Evolutionary conservation across 257 asterid species (phyloP), one percentile per base, ranked within the genome.

Genomic region (Orobanche coerulescens): DNA sequence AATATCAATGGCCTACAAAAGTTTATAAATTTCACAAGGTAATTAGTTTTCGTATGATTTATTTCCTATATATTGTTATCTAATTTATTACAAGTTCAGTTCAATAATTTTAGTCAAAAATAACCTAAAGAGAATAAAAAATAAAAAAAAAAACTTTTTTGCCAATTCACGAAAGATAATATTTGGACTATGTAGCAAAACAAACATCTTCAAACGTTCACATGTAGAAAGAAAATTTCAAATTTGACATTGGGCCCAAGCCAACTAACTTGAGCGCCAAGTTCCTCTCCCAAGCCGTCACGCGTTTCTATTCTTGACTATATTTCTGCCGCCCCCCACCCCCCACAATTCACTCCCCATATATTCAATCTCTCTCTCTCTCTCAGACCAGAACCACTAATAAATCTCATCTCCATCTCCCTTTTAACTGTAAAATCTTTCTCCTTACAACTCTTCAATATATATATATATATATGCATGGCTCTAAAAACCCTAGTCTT

Each of bases 171-270:
- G 5, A 2, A 0, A 31, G 5, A 31, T 31, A 31, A 31, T 4
- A 31, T 31, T 4, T 31, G 9, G 9, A 31, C 5, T 31, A 31
- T 31, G 9, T 31, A 31, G 9, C 9, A 4, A 1, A 10, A 10
- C 5, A 10, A 10, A 10, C 9, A 10, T 37, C 20, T 1, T 51
- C 42, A 24, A 46, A 3, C 6, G 0, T 13, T 15, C 33, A 44
- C 26, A 30, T 56, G 43, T 33, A 42, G 25, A 31, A 48, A 52
- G 5, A 37, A 67, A 66, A 55, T 26, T 33, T 58, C 46, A 64
- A 54, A 65, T 74, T 80, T 80, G 85, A 80, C 82, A n/a, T 76
- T 71, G 54, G 76, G 36, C 72, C 71, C 70, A 68, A 73, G 70
- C 71, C 70, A 68, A 73, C 78, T 28, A 70, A 58, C 86, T 65